Evolutionary conservation across 345 rosid genomes (phyloP).

Genomic region (Syzygium jambos): DNA sequence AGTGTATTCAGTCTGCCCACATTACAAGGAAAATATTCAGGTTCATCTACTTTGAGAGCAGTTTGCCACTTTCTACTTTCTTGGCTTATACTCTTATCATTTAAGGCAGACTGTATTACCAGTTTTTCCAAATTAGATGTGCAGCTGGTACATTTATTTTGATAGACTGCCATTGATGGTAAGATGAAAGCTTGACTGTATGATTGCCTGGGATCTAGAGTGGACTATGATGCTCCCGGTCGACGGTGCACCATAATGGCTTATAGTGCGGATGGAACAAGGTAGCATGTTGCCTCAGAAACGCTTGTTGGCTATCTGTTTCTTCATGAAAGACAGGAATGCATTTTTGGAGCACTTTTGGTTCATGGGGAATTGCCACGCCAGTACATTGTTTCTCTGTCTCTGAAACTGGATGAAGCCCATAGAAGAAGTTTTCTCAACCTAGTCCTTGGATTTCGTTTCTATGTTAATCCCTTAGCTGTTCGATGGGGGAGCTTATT

Average conservation of each 20-base stretch:
- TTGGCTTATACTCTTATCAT: not conserved
- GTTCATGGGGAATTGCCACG: not conserved
- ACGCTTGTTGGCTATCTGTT: not conserved
- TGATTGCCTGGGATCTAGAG: slow-evolving; percentile 72
- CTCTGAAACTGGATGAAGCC: not conserved
- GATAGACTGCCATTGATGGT: slow-evolving; percentile 68
- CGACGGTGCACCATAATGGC: slow-evolving; percentile 69
- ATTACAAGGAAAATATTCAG: slow-evolving; percentile 38
- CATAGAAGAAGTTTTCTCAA: not conserved
- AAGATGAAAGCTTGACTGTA: slow-evolving; percentile 89
- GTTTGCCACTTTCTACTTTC: not conserved
- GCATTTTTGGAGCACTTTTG: not conserved
- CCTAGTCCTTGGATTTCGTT: not conserved
- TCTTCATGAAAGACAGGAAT: not conserved
- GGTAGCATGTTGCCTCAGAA: slow-evolving; percentile 21
- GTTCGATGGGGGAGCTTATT: not conserved
- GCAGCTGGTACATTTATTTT: not conserved
- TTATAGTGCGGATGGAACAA: slow-evolving; percentile 82
- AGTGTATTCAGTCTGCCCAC: slow-evolving; percentile 48
- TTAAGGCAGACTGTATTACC: not conserved
- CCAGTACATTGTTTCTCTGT: not conserved
- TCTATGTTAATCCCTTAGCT: not conserved
- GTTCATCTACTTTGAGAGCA: slow-evolving; percentile 3
- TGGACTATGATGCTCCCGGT: slow-evolving; percentile 88
- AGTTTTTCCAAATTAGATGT: not conserved